Percentiles rank a stretch among this genome's conserved stretches.
phyloP scores from a whole-genome alignment of 2,329 filamentous ascomycete genomes.

The Grosmannia serpens region DNA sequence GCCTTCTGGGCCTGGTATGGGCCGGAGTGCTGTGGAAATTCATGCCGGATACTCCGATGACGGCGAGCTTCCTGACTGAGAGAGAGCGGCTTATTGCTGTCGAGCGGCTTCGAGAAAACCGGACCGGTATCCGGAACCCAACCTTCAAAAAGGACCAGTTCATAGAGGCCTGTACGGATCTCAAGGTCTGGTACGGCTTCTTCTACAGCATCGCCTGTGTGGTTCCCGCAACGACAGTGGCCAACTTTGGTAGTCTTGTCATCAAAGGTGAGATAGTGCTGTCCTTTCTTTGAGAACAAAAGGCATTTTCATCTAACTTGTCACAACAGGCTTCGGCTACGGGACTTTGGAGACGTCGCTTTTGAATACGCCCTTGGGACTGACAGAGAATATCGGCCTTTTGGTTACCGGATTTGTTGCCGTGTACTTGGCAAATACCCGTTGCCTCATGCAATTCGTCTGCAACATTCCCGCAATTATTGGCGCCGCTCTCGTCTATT shows the following conservation, averaged over 20 bases:
- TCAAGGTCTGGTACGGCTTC: slow-evolving; percentile 32
- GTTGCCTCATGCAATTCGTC: slow-evolving; percentile 24
- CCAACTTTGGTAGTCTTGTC: slow-evolving; percentile 3
- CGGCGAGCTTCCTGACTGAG: slow-evolving; percentile 43
- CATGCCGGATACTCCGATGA: slow-evolving; percentile 54
- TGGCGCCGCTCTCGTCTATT: slow-evolving; percentile 32
- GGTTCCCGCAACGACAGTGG: slow-evolving; percentile 13
- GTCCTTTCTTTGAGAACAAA: neutral
- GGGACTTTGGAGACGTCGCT: slow-evolving; percentile 43
- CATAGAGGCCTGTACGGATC: slow-evolving; percentile 24
- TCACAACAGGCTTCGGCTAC: slow-evolving; percentile 35
- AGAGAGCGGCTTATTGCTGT: slow-evolving; percentile 47
- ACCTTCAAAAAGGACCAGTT: slow-evolving; percentile 31
- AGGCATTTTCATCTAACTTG: neutral
- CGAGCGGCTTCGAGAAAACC: slow-evolving; percentile 42
- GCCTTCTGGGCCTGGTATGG: slow-evolving; percentile 38
- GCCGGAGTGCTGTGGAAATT: slow-evolving; percentile 38
- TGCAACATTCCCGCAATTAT: slow-evolving; percentile 13
- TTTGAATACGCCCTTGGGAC: slow-evolving; percentile 50
- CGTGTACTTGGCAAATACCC: slow-evolving; percentile 29
- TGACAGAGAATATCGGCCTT: slow-evolving; percentile 48
- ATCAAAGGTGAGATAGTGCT: slow-evolving; percentile 1
- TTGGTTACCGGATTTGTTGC: slow-evolving; percentile 37
- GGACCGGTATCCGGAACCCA: slow-evolving; percentile 27
- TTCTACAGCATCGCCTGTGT: slow-evolving; percentile 28